A percentile compares a stretch with the other conserved stretches of the same genome.
These are phyloP conservation scores for Podosphaera xanthii DNA, from an alignment of 2,329 filamentous ascomycete genomes.

Conservation along the genomic window DNA sequence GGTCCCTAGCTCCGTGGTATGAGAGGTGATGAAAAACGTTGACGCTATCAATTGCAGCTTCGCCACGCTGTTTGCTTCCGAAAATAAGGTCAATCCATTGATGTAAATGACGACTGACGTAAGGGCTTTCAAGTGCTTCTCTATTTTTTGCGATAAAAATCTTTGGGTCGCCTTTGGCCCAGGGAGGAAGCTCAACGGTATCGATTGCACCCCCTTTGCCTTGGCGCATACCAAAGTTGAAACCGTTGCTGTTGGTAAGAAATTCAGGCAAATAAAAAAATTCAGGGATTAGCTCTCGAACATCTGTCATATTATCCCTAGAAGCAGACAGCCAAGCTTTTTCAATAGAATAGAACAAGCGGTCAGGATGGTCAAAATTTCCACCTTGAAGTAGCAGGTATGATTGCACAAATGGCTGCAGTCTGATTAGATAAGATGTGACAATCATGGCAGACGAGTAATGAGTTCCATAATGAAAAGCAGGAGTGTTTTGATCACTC, in stretches of 20 bases:
- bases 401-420: slow-evolving; percentile 90
- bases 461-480: slow-evolving; percentile 95
- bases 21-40: slow-evolving; percentile 95
- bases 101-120: slow-evolving; percentile 74
- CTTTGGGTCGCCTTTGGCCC: slow-evolving; percentile 89
- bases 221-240: slow-evolving; percentile 78
- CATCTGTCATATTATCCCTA: slow-evolving; percentile 73
- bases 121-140: slow-evolving; percentile 83
- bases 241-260: slow-evolving; percentile 76
- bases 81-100: slow-evolving; percentile 94
- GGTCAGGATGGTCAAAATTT: slow-evolving; percentile 84
- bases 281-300: slow-evolving; percentile 83
- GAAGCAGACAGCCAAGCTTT: slow-evolving; percentile 85
- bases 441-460: slow-evolving; percentile 99
- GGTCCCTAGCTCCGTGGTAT: slow-evolving; percentile 78
- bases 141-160: slow-evolving; percentile 90
- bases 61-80: slow-evolving; percentile 79
- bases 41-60: slow-evolving; percentile 70
- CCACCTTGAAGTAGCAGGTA: slow-evolving; percentile 90
- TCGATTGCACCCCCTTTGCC: slow-evolving; percentile 61
- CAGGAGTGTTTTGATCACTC: slow-evolving; percentile 47
- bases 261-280: slow-evolving; percentile 97
- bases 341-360: slow-evolving; percentile 80
- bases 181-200: slow-evolving; percentile 71
- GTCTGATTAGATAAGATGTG: slow-evolving; percentile 78